Evolutionary conservation across 768 basidiomycete genomes (phyloP), one percentile per base, ranked within the genome.

Genomic region (Suillus tomentosus): DNA sequence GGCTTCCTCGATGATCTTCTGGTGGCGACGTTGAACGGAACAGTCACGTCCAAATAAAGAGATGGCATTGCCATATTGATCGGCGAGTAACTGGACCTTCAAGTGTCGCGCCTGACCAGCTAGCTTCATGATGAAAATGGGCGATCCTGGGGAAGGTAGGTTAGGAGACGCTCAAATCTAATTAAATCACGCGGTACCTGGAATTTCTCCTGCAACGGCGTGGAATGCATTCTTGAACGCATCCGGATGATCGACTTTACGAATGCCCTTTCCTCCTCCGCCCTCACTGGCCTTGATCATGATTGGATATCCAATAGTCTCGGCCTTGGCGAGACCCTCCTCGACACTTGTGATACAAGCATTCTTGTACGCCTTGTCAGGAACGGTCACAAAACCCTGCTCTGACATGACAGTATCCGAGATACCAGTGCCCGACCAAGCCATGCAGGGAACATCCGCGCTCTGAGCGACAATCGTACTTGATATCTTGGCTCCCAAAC

Each of bases 261-360:
- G 84, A 65, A 99, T 99, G 79, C 97, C 97, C 78, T 99, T 99
- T 64, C 97, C 97, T 77, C 97, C 97, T 69, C 97, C 97, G 68
- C 97, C 97, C 77, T 99, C 97, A 67, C 92, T 95, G 6, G 97
- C 97, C 82, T 99, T 99, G 81, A 99, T 99, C 97, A 99, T 99
- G 67, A 99, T 88, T 0, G 97, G 97, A 84, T 86, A 99, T 13
- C 96, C 96, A 59, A 99, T 97, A 73, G 87, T 79, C 74, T 94
- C 89, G 0, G 96, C 93, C 71, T 84, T 87, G 66, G 80, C 77
- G 63, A 99, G 74, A 24, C 97, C 97, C 67, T 97, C 89, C 74
- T 95, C 94, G 51, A 95, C 94, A 48, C 79, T 85, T 55, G 85
- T 89, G 8, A 99, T 90, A 72, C 97, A 99, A 14, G 97, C 97